phyloP scores from a whole-genome alignment of 1,284 basidiomycete species.

The Irpex lacteus region DNA sequence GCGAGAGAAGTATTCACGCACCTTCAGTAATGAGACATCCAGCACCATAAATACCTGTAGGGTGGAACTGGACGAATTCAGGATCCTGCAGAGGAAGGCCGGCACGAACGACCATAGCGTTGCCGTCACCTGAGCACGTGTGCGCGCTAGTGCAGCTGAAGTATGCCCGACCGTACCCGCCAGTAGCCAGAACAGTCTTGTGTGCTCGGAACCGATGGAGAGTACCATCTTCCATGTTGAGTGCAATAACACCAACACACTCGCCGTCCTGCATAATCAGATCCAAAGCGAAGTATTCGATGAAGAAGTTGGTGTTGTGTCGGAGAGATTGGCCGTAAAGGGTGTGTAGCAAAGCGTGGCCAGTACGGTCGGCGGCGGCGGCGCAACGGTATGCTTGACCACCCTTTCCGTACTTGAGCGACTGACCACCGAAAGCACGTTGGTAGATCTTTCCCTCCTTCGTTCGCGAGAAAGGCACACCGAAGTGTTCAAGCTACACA shows the following conservation, averaged over 20 bases:
- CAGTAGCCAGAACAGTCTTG: constrained; percentile 98
- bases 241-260: constrained; percentile 98
- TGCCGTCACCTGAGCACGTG: constrained; percentile 98
- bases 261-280: constrained; percentile 98
- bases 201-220: constrained; percentile 98
- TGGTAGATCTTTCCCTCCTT: constrained; percentile 99
- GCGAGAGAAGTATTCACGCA: constrained; percentile 28
- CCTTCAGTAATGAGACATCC: constrained; percentile 99
- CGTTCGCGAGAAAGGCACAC: constrained; percentile 98
- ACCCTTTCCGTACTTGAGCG: constrained; percentile 95
- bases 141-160: constrained; percentile 99
- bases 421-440: constrained; percentile 99
- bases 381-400: constrained; percentile 99
- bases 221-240: constrained; percentile 99
- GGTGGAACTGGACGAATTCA: constrained; percentile 99
- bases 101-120: constrained; percentile 97
- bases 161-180: constrained; percentile 98
- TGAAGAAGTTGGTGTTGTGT: constrained; percentile 99
- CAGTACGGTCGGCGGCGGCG: constrained; percentile 98
- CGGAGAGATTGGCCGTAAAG: constrained; percentile 98
- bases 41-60: constrained; percentile 99
- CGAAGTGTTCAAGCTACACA: constrained; percentile 92
- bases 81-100: constrained; percentile 96
- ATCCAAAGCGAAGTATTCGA: constrained; percentile 99
- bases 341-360: constrained; percentile 97